Base-by-base conservation (phyloP, 1,284 basidiomycete genomes). In the Ganoderma lingzhi region DNA sequence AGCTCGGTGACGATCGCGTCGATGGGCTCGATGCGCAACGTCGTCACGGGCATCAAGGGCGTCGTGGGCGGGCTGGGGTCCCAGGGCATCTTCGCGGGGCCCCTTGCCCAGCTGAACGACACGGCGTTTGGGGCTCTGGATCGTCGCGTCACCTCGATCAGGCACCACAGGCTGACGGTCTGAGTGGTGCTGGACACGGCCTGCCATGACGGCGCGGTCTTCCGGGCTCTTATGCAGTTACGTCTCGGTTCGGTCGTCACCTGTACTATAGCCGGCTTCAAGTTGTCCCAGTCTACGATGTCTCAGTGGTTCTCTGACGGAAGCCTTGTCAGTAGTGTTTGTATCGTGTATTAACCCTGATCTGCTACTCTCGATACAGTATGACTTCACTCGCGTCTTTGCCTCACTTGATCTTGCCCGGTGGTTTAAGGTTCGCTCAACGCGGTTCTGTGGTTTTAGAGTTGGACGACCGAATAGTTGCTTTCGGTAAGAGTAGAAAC, bases 81-180 rank as follows among this genome's bases (percentile, higher is more conserved):
- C 1, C n/a, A 70, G n/a, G 48, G 35, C 37, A 70, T 70, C 64
- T 70, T 70, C 62, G 61, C 55, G 56, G 68, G 68, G 14, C 68
- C 68, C 2, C 45, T 70, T 8, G 64, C 68, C 2, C 68, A 61
- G 56, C 45, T 70, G 51, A 48, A 70, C 56, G 62, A 63, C 28
- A 19, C 61, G 14, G 62, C 64, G 28, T 48, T 70, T 17, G 62
- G 28, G 14, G 35, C 39, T 5, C 62, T 70, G 30, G 62, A 65
- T 23, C 28, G n/a, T 4, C 53, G 64, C 6, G 64, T 70, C 3
- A 48, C 55, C 0, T 44, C 62, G 42, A 48, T 63, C 44, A 51
- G 30, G 32, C 62, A 35, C 30, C 62, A 63, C 62, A 35, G 44
- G 44, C 62, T 63, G 42, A 45, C 62, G 23, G 5, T 63, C 23